Percentiles rank a stretch among this genome's conserved stretches.
Conservation (phyloP, 345 rosid genomes). For the Turritis glabra region DNA sequence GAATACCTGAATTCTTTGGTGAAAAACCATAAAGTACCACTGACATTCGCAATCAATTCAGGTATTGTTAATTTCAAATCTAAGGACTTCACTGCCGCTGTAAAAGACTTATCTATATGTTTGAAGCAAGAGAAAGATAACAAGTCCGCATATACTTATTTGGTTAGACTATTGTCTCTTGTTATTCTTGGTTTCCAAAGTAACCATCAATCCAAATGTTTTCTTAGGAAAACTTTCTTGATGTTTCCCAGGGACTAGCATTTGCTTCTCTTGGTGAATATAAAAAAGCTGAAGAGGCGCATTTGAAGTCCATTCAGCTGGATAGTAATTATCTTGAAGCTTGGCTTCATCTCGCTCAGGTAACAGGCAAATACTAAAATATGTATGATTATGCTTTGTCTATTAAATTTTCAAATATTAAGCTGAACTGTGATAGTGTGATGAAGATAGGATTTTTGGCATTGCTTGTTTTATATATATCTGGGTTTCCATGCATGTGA, state of each 20-base stretch:
- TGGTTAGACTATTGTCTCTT: constrained; percentile 52
- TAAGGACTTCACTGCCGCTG: constrained; percentile 86
- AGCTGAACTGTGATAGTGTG: background rate
- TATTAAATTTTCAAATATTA: background rate
- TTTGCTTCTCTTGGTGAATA: constrained; percentile 78
- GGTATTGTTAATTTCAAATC: constrained; percentile 93
- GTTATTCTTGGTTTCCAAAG: constrained; percentile 23
- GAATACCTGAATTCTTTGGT: background rate
- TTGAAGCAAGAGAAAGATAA: constrained; percentile 79
- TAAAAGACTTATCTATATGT: constrained; percentile 79
- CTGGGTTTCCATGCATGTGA: constrained; percentile 10
- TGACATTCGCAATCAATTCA: constrained; percentile 48
- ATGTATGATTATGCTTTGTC: background rate
- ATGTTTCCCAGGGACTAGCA: constrained; percentile 67
- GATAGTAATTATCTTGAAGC: constrained; percentile 83
- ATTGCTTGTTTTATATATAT: background rate
- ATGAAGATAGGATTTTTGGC: constrained; percentile 7
- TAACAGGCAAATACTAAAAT: constrained; percentile 34
- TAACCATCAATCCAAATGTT: background rate
- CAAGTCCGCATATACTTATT: constrained; percentile 89
- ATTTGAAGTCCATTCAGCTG: constrained; percentile 76
- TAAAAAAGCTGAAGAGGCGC: constrained; percentile 81
- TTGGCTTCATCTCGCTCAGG: constrained; percentile 93
- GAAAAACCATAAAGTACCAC: background rate
- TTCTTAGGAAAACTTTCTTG: constrained; percentile 26